phyloP scores from a whole-genome alignment of 1,284 basidiomycete species.

The Vanrija sp. region DNA sequence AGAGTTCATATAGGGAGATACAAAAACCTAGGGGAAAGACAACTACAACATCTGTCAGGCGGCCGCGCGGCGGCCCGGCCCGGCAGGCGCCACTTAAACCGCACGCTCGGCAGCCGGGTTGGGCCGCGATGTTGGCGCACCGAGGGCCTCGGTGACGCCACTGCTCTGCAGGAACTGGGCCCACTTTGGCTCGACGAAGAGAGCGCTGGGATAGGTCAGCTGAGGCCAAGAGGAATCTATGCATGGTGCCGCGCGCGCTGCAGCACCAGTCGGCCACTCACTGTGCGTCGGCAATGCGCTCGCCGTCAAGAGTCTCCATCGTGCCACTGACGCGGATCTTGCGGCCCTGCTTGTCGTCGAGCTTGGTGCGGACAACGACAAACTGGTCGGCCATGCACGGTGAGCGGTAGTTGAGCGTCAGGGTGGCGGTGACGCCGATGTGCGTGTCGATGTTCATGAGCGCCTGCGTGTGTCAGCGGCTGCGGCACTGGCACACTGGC shows the following conservation, averaged over 20 bases:
- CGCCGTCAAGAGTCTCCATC: conserved; percentile 74
- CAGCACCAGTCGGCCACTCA: conserved; percentile 46
- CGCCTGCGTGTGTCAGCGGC: conserved; percentile 56
- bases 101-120: too few species aligned
- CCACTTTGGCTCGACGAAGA: conserved; percentile 80
- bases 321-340: conserved; percentile 68
- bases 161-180: conserved; percentile 63
- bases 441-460: conserved; percentile 77
- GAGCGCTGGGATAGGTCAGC: conserved; percentile 52
- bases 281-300: conserved; percentile 74
- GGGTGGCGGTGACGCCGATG: conserved; percentile 86
- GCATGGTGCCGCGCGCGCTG: too few species aligned
- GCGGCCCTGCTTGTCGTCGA: conserved; percentile 66
- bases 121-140: conserved; percentile 23
- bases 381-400: conserved; percentile 79
- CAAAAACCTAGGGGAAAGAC: too few species aligned
- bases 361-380: conserved; percentile 52
- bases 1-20: too few species aligned
- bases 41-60: too few species aligned
- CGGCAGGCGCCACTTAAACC: too few species aligned
- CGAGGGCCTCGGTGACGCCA: conserved; percentile 45
- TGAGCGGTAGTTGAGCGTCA: conserved; percentile 70
- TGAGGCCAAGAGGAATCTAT: too few species aligned
- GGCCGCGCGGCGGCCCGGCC: too few species aligned
- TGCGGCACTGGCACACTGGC: not conserved